These are phyloP conservation scores for Sordaria brevicollis DNA, from an alignment of 495 filamentous ascomycete genomes.

Conservation along the genomic window DNA sequence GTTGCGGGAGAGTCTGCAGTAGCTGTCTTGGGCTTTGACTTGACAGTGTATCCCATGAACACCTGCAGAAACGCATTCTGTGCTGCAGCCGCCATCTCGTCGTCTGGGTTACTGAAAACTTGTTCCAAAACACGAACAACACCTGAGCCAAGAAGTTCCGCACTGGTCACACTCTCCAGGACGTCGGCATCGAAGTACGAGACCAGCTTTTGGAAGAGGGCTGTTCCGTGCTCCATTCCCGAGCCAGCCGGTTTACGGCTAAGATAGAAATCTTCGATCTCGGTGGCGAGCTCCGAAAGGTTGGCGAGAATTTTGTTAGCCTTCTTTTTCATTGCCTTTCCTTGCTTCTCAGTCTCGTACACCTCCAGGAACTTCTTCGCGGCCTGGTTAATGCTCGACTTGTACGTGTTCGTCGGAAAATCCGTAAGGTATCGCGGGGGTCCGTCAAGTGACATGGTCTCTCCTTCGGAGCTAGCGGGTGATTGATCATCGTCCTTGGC, in stretches of 20 bases:
- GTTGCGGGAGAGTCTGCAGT: conserved; percentile 58
- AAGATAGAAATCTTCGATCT: conserved; percentile 61
- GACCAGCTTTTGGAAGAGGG: conserved; percentile 67
- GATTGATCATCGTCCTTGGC: conserved; percentile 60
- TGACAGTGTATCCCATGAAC: conserved; percentile 73
- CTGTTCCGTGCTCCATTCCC: conserved; percentile 41
- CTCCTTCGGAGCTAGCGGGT: conserved; percentile 50
- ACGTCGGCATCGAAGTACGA: conserved; percentile 81
- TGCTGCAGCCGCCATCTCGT: conserved; percentile 46
- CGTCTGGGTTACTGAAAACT: conserved; percentile 63
- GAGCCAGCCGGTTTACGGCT: conserved; percentile 30
- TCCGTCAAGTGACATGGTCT: conserved; percentile 46
- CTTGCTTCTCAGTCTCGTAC: conserved; percentile 67
- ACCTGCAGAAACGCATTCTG: conserved; percentile 81
- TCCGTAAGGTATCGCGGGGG: conserved; percentile 37
- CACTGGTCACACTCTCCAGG: conserved; percentile 92
- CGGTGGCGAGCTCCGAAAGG: conserved; percentile 57
- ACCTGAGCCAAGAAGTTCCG: conserved; percentile 82
- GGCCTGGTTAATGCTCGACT: conserved; percentile 61
- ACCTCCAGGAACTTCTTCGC: conserved; percentile 74
- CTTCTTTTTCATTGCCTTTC: conserved; percentile 61
- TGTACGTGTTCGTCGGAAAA: conserved; percentile 52
- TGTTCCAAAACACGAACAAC: conserved; percentile 75
- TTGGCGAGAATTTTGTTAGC: conserved; percentile 64
- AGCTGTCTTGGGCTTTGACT: conserved; percentile 51